Conservation (phyloP, 1,139 yeast species). For the Suhomyces choctaworum region DNA sequence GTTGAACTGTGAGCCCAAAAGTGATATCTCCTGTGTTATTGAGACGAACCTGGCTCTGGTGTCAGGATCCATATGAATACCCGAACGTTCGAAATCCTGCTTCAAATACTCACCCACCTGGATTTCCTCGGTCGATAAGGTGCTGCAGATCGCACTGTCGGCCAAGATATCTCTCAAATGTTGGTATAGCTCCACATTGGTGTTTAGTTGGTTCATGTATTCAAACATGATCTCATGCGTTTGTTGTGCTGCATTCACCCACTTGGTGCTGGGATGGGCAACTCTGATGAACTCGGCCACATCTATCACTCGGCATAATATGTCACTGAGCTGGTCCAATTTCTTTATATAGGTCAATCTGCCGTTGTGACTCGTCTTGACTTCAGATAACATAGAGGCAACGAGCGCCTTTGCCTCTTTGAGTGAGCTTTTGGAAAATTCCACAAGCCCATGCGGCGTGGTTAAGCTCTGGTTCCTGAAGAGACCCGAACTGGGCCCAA, state of each 20-base stretch:
- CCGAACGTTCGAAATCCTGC: constrained; percentile 88
- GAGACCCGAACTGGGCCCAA: constrained; percentile 52
- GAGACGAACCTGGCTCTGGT: constrained; percentile 72
- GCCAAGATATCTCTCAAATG: constrained; percentile 58
- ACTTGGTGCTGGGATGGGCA: constrained; percentile 73
- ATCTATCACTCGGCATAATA: constrained; percentile 89
- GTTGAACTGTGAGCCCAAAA: constrained; percentile 77
- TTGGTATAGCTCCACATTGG: constrained; percentile 71
- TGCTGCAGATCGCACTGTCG: constrained; percentile 34
- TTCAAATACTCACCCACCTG: constrained; percentile 79
- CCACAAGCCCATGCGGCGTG: constrained; percentile 67
- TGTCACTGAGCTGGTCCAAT: constrained; percentile 83
- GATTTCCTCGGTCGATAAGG: constrained; percentile 67
- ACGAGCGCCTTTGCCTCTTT: constrained; percentile 64
- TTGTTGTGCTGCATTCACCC: constrained; percentile 79
- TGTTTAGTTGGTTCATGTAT: constrained; percentile 89
- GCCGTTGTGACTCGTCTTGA: constrained; percentile 42
- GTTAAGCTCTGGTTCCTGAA: constrained; percentile 70
- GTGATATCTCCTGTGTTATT: constrained; percentile 77
- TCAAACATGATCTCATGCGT: constrained; percentile 90
- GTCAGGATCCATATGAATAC: constrained; percentile 75
- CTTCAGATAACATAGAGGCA: constrained; percentile 51
- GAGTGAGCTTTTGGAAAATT: constrained; percentile 67
- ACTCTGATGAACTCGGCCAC: constrained; percentile 91
- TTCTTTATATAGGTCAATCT: constrained; percentile 57